These are phyloP conservation scores for Graphilbum sp. DNA, from an alignment of 2,329 filamentous ascomycete species.

Conservation along the genomic window DNA sequence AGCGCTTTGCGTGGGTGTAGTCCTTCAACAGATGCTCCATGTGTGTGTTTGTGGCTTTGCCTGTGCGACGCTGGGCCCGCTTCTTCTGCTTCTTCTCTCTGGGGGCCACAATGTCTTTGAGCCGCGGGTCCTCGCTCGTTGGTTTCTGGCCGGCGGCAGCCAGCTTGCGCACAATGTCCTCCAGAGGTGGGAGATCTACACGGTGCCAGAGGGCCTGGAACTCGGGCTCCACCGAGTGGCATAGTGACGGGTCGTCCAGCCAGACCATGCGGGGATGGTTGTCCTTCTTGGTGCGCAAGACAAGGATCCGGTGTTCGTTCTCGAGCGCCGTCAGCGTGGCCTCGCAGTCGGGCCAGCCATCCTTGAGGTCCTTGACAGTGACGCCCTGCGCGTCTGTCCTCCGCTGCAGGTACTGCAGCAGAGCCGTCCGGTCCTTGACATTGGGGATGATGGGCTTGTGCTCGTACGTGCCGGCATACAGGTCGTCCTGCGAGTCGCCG, in stretches of 20 bases:
- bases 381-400: slow-evolving; percentile 71
- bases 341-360: slow-evolving; percentile 83
- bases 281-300: slow-evolving; percentile 86
- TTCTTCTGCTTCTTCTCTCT: slow-evolving; percentile 62
- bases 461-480: slow-evolving; percentile 55
- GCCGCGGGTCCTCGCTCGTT: slow-evolving; percentile 60
- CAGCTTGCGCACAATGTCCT: slow-evolving; percentile 63
- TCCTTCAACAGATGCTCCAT: slow-evolving; percentile 73
- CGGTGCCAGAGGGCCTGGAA: slow-evolving; percentile 75
- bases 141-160: slow-evolving; percentile 67
- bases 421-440: slow-evolving; percentile 59
- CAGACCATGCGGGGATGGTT: slow-evolving; percentile 73
- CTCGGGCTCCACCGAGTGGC: slow-evolving; percentile 61
- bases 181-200: slow-evolving; percentile 57
- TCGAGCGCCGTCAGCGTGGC: slow-evolving; percentile 66
- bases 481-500: slow-evolving; percentile 18
- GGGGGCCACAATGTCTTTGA: slow-evolving; percentile 37
- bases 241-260: slow-evolving; percentile 68
- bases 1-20: slow-evolving; percentile 34
- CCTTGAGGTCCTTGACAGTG: slow-evolving; percentile 78
- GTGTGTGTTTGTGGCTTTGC: slow-evolving; percentile 76
- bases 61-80: slow-evolving; percentile 45
- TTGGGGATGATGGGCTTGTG: slow-evolving; percentile 70
- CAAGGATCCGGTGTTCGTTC: slow-evolving; percentile 60
- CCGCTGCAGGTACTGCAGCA: slow-evolving; percentile 66